A percentile compares a stretch with the other conserved stretches of the same genome.
Conservation (phyloP, 148 eudicot genomes). For the Silene uniflora region DNA sequence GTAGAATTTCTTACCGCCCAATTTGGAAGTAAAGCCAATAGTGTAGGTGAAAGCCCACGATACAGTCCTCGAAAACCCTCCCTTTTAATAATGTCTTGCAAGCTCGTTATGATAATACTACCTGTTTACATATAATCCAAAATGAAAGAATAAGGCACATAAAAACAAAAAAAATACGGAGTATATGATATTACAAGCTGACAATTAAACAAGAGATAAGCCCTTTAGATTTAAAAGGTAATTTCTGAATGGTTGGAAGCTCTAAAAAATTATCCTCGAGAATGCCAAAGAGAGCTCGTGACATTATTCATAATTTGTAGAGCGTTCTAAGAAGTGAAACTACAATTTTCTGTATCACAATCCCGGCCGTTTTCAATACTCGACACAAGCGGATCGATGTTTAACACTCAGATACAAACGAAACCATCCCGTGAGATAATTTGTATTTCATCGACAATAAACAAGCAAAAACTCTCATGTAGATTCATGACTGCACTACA, state of each 20-base stretch:
- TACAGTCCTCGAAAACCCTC: constrained; percentile 85
- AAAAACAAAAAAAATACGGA: background rate
- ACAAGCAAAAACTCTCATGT: background rate
- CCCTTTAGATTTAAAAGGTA: background rate
- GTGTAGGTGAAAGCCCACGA: constrained; percentile 91
- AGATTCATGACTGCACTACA: background rate
- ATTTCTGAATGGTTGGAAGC: no score
- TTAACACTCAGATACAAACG: background rate
- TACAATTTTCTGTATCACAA: background rate
- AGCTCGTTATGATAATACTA: constrained; percentile 66
- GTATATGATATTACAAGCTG: background rate
- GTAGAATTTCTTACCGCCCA: constrained; percentile 76
- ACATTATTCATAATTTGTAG: no score
- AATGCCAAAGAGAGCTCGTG: no score
- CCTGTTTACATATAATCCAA: constrained; percentile 39
- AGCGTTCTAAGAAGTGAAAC: no score
- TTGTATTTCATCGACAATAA: background rate
- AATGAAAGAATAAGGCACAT: constrained; percentile 4
- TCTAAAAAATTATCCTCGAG: background rate
- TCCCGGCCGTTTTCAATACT: background rate
- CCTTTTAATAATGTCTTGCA: constrained; percentile 58
- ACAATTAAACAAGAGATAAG: background rate
- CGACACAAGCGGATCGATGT: background rate
- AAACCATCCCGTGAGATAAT: background rate
- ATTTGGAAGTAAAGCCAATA: constrained; percentile 85